phyloP scores from a whole-genome alignment of 768 basidiomycete species.

The Suillus spraguei region DNA sequence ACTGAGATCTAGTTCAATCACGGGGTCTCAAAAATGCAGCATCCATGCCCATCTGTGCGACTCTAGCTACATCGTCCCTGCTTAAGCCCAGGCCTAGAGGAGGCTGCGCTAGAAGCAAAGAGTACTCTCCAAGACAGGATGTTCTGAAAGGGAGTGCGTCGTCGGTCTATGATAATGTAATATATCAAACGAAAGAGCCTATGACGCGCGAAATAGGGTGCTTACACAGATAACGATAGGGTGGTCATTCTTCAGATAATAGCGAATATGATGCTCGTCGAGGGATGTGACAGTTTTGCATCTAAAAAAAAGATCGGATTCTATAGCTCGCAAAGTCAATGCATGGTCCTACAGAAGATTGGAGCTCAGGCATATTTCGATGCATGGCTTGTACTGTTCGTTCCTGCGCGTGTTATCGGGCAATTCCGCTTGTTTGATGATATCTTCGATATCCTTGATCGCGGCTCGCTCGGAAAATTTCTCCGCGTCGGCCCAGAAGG shows the following conservation, averaged over 20 bases:
- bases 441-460: background rate
- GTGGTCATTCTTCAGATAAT: too few species aligned
- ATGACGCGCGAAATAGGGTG: background rate
- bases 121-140: constrained; percentile 72
- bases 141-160: constrained; percentile 80
- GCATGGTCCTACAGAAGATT: background rate
- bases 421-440: background rate
- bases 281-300: too few species aligned
- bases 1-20: background rate
- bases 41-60: constrained; percentile 66
- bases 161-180: constrained; percentile 58
- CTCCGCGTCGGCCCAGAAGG: constrained; percentile 3
- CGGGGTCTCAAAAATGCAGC: constrained; percentile 11
- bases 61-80: constrained; percentile 52
- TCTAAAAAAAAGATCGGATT: too few species aligned
- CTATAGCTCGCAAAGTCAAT: too few species aligned
- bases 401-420: background rate
- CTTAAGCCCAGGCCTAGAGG: constrained; percentile 72
- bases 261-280: too few species aligned
- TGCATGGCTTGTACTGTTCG: background rate
- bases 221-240: too few species aligned
- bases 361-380: background rate
- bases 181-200: constrained; percentile 6
- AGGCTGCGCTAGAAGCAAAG: constrained; percentile 70
- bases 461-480: background rate